Conservation (phyloP, 164 flowering plant genomes). For the Cinnamomum chago region DNA sequence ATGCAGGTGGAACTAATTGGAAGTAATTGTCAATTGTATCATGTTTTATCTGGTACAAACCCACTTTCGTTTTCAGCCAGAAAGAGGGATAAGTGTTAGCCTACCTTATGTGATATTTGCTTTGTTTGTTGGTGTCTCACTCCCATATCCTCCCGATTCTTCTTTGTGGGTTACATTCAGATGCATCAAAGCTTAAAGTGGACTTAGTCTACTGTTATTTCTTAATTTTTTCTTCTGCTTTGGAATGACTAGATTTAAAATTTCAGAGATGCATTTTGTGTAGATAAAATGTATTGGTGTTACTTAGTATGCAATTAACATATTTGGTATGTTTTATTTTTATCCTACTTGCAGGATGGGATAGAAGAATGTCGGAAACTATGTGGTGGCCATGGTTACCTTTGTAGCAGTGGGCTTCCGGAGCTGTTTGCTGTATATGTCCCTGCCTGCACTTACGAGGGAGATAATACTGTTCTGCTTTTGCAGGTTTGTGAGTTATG, state of each 20-base stretch:
- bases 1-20: neutral
- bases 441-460: constrained; percentile 98
- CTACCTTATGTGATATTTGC: neutral
- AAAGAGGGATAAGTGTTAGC: neutral
- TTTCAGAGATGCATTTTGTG: too few species aligned
- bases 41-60: neutral
- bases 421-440: constrained; percentile 96
- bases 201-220: too few species aligned
- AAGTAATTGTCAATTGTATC: too few species aligned
- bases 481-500: constrained; percentile 57
- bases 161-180: neutral
- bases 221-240: too few species aligned
- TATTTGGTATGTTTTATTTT: neutral
- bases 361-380: constrained; percentile 96
- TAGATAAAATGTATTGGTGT: too few species aligned
- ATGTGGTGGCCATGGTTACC: constrained; percentile 98
- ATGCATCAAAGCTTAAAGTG: too few species aligned
- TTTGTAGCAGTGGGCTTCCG: constrained; percentile 93
- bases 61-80: neutral
- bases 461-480: constrained; percentile 84
- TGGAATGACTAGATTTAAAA: too few species aligned
- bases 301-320: too few species aligned
- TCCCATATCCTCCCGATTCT: too few species aligned
- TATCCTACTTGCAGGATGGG: constrained; percentile 57
- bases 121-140: too few species aligned